Evolutionary conservation across 2,329 filamentous ascomycete genomes (phyloP), one percentile per base, ranked within the genome.

Genomic region (Tympanopsis confertula): DNA sequence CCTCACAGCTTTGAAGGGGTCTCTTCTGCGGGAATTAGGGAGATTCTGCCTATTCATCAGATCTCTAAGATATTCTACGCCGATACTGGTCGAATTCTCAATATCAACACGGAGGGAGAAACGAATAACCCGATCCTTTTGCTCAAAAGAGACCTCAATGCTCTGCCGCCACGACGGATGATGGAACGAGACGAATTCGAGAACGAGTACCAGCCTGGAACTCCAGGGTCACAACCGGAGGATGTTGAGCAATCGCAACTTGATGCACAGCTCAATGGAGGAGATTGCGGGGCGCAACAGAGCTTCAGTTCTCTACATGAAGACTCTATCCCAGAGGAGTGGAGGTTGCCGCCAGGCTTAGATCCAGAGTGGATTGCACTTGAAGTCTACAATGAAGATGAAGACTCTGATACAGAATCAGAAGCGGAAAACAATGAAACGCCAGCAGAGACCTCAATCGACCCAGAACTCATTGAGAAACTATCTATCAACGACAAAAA

Each of bases 51-150:
- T 1, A 72, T 85, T 15, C 78, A 85, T 50, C 73, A 85, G 49
- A 72, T 85, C 13, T 82, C 78, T 2, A 85, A 84, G 50, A 82
- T 86, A 20, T 86, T 86, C 56, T 86, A 85, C 46, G 81, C 81
- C 13, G 80, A 85, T 45, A 85, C 80, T 1, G 80, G 81, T 32
- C 83, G 82, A 50, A 80, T 86, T 18, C 61, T 86, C 14, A 82
- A 83, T 42, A 83, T 86, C 41, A 77, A 76, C 13, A 68, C 62
- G 2, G 74, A 81, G 18, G 74, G 70, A 22, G 80, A 83, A 49
- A 64, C 66, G 3, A 82, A 81, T 46, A 82, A 71, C 42, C 81
- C 81, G 0, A 71, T 85, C 1, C 57, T 86, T 2, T 56, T 86
- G 1, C 56, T 86, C 17, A 83, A 82, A 50, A 62, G 81, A 43